Conservation (phyloP, 2,329 filamentous ascomycete species). For the Verticillium albo-atrum region DNA sequence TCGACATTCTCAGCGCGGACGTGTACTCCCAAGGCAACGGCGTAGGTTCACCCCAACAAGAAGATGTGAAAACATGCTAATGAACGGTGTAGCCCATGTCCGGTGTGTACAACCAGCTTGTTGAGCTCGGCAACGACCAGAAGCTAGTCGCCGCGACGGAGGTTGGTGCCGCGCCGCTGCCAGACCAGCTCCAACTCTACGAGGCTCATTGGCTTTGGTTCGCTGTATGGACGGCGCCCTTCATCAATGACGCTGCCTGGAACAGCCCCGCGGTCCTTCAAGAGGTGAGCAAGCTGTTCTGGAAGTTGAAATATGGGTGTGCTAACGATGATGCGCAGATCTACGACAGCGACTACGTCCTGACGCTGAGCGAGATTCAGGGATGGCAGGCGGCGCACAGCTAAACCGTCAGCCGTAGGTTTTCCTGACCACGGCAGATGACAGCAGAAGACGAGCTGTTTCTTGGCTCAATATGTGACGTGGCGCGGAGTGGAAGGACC, state of each 20-base stretch:
- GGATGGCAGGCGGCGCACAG: slow-evolving; percentile 17
- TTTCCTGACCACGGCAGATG: too few relatives aligned
- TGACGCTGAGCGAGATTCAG: slow-evolving; percentile 29
- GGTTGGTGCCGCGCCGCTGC: slow-evolving; percentile 40
- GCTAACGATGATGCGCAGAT: slow-evolving; percentile 14
- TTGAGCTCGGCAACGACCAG: slow-evolving; percentile 35
- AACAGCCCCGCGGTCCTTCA: slow-evolving; percentile 35
- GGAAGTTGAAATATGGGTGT: background rate
- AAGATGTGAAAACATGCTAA: background rate
- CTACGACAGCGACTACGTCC: slow-evolving; percentile 24
- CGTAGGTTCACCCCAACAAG: slow-evolving; percentile 18
- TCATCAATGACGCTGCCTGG: slow-evolving; percentile 34
- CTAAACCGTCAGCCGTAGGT: background rate
- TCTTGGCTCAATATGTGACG: too few relatives aligned
- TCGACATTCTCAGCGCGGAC: slow-evolving; percentile 42
- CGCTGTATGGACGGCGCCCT: slow-evolving; percentile 38
- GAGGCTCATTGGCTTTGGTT: slow-evolving; percentile 44
- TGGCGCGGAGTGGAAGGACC: too few relatives aligned
- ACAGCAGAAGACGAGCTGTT: too few relatives aligned
- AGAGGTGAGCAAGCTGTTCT: slow-evolving; percentile 16
- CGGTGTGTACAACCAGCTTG: slow-evolving; percentile 36
- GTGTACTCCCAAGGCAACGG: slow-evolving; percentile 39
- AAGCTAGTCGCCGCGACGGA: slow-evolving; percentile 44
- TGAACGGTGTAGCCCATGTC: slow-evolving; percentile 27
- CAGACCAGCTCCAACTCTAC: slow-evolving; percentile 33